Evolutionary conservation across 768 basidiomycete genomes (phyloP).

Genomic region (Psilocybe subaeruginosa): DNA sequence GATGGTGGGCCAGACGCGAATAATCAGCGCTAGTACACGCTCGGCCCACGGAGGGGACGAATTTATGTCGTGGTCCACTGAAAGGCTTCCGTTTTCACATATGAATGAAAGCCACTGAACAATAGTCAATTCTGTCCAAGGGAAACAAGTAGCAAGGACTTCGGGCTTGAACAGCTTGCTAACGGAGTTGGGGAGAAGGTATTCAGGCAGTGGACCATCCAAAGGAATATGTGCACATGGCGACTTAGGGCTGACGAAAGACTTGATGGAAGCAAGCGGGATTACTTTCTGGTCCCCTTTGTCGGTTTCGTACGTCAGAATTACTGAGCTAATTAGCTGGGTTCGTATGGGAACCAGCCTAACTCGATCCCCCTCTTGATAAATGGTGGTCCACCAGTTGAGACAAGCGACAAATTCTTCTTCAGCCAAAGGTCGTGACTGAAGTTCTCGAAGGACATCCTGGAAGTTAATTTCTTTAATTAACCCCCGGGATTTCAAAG

Average conservation of each 20-base stretch:
- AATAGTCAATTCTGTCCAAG: constrained; percentile 79
- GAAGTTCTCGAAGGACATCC: constrained; percentile 83
- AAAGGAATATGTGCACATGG: constrained; percentile 57
- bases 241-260: constrained; percentile 68
- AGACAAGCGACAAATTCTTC: constrained; percentile 81
- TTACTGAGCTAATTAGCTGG: constrained; percentile 72
- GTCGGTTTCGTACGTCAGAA: constrained; percentile 49
- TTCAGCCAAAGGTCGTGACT: constrained; percentile 66
- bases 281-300: constrained; percentile 55
- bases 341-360: constrained; percentile 49
- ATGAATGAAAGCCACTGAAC: constrained; percentile 78
- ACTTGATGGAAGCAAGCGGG: constrained; percentile 69
- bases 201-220: constrained; percentile 75
- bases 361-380: constrained; percentile 35
- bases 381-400: constrained; percentile 77
- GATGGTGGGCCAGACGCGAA: constrained; percentile 75
- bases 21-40: constrained; percentile 65
- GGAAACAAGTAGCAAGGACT: constrained; percentile 58
- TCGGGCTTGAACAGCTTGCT: constrained; percentile 60
- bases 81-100: constrained; percentile 43
- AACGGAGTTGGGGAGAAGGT: constrained; percentile 70
- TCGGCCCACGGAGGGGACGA: constrained; percentile 79
- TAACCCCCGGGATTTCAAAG: constrained; percentile 63
- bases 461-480: constrained; percentile 76
- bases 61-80: constrained; percentile 62